Evolutionary conservation across 371 early-diverging fungal genomes (phyloP), one percentile per base, ranked within the genome.

Genomic region (Syncephalastrum sp.): DNA sequence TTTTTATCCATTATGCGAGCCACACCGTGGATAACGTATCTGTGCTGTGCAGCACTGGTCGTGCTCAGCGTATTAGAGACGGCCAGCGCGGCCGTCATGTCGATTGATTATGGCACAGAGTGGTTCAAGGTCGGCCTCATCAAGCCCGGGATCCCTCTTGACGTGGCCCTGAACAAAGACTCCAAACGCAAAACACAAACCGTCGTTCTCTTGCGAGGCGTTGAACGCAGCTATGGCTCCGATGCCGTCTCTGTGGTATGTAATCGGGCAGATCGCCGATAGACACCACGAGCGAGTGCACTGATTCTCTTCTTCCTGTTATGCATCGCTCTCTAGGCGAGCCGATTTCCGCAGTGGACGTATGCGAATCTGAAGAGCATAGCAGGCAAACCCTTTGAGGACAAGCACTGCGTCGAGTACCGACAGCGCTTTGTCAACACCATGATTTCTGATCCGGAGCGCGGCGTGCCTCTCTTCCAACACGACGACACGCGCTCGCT

Each of bases 41-140:
- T 33, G 12, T 33, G 38, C 8, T 33, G 38, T 33, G 38, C 38
- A 33, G 38, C 38, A 33, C 38, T 33, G 10, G 38, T 33, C 1
- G 38, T 12, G 38, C 38, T 33, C 10, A 33, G 38, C 10, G 25
- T 56, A 17, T 14, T 68, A 10, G 38, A 33, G 2, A 33, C 38
- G 12, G 38, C 10, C 38, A 33, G 10, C 10, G 86, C 86, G 13
- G 86, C 88, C 14, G 95, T 97, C 43, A 88, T 97, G 70, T 93
- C 95, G 14, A 92, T 98, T 67, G 99, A 98, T 71, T 94, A 89
- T 68, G 99, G 99, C 53, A 87, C 92, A 0, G 95, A 97, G 56
- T 97, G 96, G 95, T 91, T 95, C 73, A 97, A 96, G 63, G 91
- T 95, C 21, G 92, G 92, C 6, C 75, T 97, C 50, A 94, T 95